Evolutionary conservation across 169 alveolate genomes (phyloP), one percentile per base, ranked within the genome.

Genomic region (Cystoisospora suis): DNA sequence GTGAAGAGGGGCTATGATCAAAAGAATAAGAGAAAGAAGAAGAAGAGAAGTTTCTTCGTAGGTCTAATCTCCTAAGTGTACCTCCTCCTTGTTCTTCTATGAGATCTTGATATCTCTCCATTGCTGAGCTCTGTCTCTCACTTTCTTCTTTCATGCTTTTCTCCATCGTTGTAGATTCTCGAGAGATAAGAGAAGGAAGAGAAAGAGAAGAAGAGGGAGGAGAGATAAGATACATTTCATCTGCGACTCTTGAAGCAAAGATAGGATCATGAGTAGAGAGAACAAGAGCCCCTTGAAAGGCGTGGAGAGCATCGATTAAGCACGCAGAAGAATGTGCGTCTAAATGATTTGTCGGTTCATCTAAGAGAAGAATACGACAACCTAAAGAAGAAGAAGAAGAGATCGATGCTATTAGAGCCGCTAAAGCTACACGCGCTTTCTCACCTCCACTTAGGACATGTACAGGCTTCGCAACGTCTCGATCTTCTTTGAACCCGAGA

Each of bases 261-360:
- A 23, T n/a, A 0, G 90, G 72, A 75, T 93, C 94, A 80, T 93
- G 95, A 34, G 94, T 79, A 1, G 92, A 94, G 23, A 93, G 45
- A n/a, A 93, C 81, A 0, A 91, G 91, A 4, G 94, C 87, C 0
- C 95, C 95, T 12, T 61, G 83, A 75, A 47, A 93, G 47, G 70
- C 77, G 20, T 81, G 90, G 34, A 93, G 88, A 36, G 94, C 92
- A 12, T 38, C 40, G 49, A 90, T 93, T 36, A 93, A 75, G 97
- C 98, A 87, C 96, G 97, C 96, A 34, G 98, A 97, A 32, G 99
- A 99, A 93, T 98, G 99, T 42, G 98, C 93, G 94, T 98, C 99
- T 61, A 98, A 93, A 92, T 97, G 99, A 90, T 97, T 98, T 7
- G 99, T 96, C 3, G 98, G 98, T 86, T 97, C 99, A 90, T 97